phyloP scores from a whole-genome alignment of 1,284 basidiomycete genomes.

The Termitomyces sp. region DNA sequence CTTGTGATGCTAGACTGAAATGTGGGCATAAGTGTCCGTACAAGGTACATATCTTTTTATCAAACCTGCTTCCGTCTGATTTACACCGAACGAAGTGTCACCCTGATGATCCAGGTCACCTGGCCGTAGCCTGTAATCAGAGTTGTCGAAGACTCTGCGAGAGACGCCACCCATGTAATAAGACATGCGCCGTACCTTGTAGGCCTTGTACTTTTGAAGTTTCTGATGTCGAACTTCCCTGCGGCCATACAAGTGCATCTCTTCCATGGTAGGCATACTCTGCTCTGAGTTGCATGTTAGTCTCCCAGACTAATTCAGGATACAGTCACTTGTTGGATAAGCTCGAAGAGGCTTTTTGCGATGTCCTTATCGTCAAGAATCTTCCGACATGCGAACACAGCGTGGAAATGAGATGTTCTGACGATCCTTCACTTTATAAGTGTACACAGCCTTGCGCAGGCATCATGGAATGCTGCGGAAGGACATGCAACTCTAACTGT shows the following conservation, averaged over 20 bases:
- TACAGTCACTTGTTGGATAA: slow-evolving; percentile 43
- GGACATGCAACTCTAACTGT: slow-evolving; percentile 45
- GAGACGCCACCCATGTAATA: slow-evolving; percentile 56
- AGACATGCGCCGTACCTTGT: slow-evolving; percentile 49
- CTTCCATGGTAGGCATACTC: slow-evolving; percentile 48
- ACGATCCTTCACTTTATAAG: slow-evolving; percentile 31
- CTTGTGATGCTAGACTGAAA: slow-evolving; percentile 51
- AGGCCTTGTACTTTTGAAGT: slow-evolving; percentile 52
- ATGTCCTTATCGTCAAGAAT: slow-evolving; percentile 35
- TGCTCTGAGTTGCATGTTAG: neutral
- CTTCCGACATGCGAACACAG: slow-evolving; percentile 57
- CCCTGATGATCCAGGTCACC: slow-evolving; percentile 54
- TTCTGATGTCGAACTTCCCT: slow-evolving; percentile 49
- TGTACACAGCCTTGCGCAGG: slow-evolving; percentile 44
- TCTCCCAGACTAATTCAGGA: neutral
- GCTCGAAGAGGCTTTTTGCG: slow-evolving; percentile 43
- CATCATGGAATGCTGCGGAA: slow-evolving; percentile 52
- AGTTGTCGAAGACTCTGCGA: slow-evolving; percentile 49
- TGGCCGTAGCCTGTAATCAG: slow-evolving; percentile 44
- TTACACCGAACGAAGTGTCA: slow-evolving; percentile 48
- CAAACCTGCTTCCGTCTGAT: neutral
- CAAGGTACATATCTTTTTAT: slow-evolving; percentile 34
- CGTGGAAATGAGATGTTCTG: slow-evolving; percentile 40
- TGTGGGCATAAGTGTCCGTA: slow-evolving; percentile 70
- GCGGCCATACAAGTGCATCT: slow-evolving; percentile 47